Conservation (phyloP, 164 flowering plant species). For the Magnolia officinalis region DNA sequence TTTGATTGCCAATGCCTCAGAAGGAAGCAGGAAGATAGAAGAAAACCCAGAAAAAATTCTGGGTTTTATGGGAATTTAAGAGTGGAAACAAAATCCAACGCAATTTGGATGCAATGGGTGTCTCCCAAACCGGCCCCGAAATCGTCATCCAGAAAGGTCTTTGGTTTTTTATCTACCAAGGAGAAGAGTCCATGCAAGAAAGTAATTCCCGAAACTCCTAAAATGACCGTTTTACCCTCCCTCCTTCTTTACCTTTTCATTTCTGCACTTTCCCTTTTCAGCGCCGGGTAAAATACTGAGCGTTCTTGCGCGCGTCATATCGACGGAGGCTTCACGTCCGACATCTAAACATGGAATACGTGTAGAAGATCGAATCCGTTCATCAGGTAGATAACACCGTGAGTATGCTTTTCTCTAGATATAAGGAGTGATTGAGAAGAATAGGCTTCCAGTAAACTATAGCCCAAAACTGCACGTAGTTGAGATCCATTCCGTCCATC, state of each 20-base stretch:
- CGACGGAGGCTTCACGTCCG: no score
- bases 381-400: no score
- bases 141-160: slow-evolving; percentile 6
- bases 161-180: slow-evolving; percentile 4
- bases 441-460: no score
- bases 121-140: slow-evolving; percentile 20
- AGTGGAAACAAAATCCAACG: slow-evolving; percentile 8
- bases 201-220: slow-evolving; percentile 4
- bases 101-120: slow-evolving; percentile 15
- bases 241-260: background rate
- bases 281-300: no score
- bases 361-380: no score
- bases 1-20: background rate
- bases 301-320: no score
- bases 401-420: no score
- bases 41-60: slow-evolving; percentile 13
- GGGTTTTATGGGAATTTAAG: slow-evolving; percentile 14
- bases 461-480: no score
- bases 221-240: slow-evolving; percentile 19
- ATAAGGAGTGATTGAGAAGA: no score
- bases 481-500: no score
- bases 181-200: background rate
- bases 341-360: no score
- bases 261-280: no score
- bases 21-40: background rate